Percentiles rank a stretch among this genome's conserved stretches.
Evolutionary conservation across 2,329 filamentous ascomycete species (phyloP).

Genomic region (Neospermospora avenae): DNA sequence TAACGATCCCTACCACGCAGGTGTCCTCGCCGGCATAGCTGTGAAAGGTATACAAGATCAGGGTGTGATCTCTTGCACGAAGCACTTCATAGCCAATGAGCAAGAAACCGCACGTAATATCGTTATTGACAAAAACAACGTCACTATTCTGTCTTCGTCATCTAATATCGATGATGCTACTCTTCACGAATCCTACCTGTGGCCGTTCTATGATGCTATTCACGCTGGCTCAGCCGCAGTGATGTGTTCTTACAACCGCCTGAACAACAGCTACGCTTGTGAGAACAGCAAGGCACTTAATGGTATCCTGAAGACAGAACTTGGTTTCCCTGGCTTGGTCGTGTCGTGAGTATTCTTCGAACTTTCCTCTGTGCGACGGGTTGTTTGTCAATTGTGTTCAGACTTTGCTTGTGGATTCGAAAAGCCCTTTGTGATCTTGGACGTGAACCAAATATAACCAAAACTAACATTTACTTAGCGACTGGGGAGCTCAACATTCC

Average conservation of each 20-base stretch:
- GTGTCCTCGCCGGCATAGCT: not conserved
- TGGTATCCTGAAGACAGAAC: conserved; percentile 75
- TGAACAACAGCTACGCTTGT: conserved; percentile 67
- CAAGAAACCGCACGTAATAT: conserved; percentile 51
- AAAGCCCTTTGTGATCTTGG: no score
- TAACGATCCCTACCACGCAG: conserved; percentile 17
- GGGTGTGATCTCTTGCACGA: conserved; percentile 24
- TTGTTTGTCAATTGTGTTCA: no score
- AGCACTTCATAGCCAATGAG: conserved; percentile 67
- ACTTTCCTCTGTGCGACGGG: not conserved
- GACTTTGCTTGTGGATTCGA: no score
- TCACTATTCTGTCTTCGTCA: conserved; percentile 39
- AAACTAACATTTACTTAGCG: conserved; percentile 35
- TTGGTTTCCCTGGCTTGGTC: conserved; percentile 84
- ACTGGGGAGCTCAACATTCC: conserved; percentile 80
- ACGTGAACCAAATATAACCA: no score
- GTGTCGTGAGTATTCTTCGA: conserved; percentile 47
- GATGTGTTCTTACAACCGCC: conserved; percentile 79
- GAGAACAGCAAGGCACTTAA: conserved; percentile 77
- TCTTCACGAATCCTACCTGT: conserved; percentile 74
- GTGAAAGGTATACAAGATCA: conserved; percentile 19
- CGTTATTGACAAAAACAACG: conserved; percentile 43
- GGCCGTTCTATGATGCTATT: conserved; percentile 85
- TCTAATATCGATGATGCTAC: conserved; percentile 75
- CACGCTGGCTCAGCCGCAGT: conserved; percentile 70